phyloP scores from a whole-genome alignment of 495 filamentous ascomycete species.

The Neurospora sp. region DNA sequence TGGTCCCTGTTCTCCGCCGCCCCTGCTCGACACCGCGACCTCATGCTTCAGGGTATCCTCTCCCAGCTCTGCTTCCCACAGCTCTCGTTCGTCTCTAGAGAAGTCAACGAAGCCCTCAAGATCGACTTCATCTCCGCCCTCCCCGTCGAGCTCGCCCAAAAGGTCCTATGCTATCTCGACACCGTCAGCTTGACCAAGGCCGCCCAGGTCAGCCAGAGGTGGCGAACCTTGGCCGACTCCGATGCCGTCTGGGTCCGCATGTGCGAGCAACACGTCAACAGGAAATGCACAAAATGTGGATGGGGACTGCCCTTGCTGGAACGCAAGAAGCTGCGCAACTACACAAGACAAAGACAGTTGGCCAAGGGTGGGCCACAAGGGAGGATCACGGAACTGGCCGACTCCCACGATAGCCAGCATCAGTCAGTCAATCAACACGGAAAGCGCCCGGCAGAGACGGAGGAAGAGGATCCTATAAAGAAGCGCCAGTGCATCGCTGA shows the following conservation, averaged over 20 bases:
- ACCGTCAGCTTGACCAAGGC: constrained; percentile 95
- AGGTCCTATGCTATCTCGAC: constrained; percentile 86
- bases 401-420: constrained; percentile 2
- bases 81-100: constrained; percentile 78
- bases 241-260: constrained; percentile 98
- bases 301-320: constrained; percentile 90
- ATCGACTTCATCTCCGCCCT: constrained; percentile 90
- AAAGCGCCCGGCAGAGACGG: constrained; percentile 23
- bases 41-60: constrained; percentile 93
- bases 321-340: constrained; percentile 73
- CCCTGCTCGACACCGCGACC: constrained; percentile 80
- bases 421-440: background rate
- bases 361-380: constrained; percentile 22
- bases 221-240: constrained; percentile 82
- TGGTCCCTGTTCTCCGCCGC: constrained; percentile 98
- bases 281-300: constrained; percentile 94
- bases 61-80: constrained; percentile 96
- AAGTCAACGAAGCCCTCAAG: constrained; percentile 81
- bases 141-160: constrained; percentile 83
- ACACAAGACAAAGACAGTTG: constrained; percentile 69
- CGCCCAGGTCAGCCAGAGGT: constrained; percentile 83
- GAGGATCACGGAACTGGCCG: constrained; percentile 16
- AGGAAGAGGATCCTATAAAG: constrained; percentile 20
- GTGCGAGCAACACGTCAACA: constrained; percentile 94
- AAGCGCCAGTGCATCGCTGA: constrained; percentile 41